Percentiles rank a stretch among this genome's conserved stretches.
phyloP scores from a whole-genome alignment of 2,329 filamentous ascomycete genomes.

The Exophiala viscosa region DNA sequence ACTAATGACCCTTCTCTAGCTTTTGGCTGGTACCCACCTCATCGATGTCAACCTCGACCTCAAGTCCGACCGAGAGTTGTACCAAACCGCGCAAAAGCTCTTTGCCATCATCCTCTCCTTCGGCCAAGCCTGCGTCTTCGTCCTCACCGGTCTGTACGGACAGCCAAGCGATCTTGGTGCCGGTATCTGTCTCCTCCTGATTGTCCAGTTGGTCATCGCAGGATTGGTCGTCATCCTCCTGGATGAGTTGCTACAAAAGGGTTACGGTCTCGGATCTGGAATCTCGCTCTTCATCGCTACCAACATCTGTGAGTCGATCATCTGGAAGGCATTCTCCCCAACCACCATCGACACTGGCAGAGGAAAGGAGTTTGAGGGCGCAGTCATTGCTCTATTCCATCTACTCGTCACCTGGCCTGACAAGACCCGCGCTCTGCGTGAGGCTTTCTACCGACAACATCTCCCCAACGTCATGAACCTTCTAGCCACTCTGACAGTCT shows the following conservation, averaged over 20 bases:
- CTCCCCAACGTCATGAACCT: conserved; percentile 99
- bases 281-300: conserved; percentile 99
- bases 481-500: conserved; percentile 85
- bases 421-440: conserved; percentile 97
- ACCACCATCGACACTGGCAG: conserved; percentile 99
- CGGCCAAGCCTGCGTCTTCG: conserved; percentile 95
- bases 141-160: conserved; percentile 96
- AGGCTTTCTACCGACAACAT: conserved; percentile 99
- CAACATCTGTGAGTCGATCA: conserved; percentile 99
- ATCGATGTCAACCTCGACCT: conserved; percentile 99
- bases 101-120: conserved; percentile 97
- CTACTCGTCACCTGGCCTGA: conserved; percentile 97
- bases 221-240: conserved; percentile 98
- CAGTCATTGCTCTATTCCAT: conserved; percentile 96
- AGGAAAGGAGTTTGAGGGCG: conserved; percentile 98
- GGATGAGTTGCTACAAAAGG: conserved; percentile 98
- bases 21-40: conserved; percentile 97
- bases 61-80: conserved; percentile 98
- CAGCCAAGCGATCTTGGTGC: conserved; percentile 94
- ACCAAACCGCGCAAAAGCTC: conserved; percentile 99
- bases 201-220: conserved; percentile 95
- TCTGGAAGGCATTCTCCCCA: conserved; percentile 99
- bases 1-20: conserved; percentile 42
- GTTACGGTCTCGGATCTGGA: conserved; percentile 95
- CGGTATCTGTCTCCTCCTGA: conserved; percentile 95